A percentile compares a stretch with the other conserved stretches of the same genome.
Conservation (phyloP, 2,329 filamentous ascomycete species). For the Trichoderma hamatum region DNA sequence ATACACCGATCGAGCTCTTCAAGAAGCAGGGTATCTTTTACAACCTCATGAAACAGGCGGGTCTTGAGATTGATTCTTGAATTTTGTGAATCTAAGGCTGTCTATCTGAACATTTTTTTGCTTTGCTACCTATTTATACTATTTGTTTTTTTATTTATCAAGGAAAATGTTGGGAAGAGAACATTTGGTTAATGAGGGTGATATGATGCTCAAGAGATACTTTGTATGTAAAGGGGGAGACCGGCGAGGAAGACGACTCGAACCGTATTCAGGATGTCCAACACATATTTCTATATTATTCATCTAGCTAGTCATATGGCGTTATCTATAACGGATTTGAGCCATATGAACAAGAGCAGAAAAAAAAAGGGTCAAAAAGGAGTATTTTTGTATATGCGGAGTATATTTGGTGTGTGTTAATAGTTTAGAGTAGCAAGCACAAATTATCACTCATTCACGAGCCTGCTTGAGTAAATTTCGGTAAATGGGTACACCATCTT, state of each 20-base stretch:
- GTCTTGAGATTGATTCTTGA: constrained; percentile 59
- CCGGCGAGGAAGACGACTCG: not conserved
- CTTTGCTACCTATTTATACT: not conserved
- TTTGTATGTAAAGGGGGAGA: constrained; percentile 14
- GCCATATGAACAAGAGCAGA: not conserved
- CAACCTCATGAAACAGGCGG: constrained; percentile 88
- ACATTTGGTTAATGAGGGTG: not conserved
- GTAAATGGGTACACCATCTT: constrained; percentile 5
- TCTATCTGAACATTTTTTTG: not conserved
- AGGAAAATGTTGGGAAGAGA: not conserved
- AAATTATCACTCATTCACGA: not conserved
- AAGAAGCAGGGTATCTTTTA: constrained; percentile 79
- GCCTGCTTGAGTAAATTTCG: not conserved
- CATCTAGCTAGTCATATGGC: not conserved
- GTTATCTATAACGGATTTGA: not conserved
- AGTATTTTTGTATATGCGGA: not conserved
- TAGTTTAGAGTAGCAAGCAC: not conserved
- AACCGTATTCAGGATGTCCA: not conserved
- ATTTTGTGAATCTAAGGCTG: constrained; percentile 13
- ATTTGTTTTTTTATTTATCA: not conserved
- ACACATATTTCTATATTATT: not conserved
- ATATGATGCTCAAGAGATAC: constrained; percentile 1
- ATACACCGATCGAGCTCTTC: constrained; percentile 78
- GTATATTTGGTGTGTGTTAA: not conserved
- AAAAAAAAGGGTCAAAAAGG: not conserved